These are phyloP conservation scores for Catenaria anguillulae DNA, from an alignment of 371 early-diverging fungal species.

Conservation along the genomic window DNA sequence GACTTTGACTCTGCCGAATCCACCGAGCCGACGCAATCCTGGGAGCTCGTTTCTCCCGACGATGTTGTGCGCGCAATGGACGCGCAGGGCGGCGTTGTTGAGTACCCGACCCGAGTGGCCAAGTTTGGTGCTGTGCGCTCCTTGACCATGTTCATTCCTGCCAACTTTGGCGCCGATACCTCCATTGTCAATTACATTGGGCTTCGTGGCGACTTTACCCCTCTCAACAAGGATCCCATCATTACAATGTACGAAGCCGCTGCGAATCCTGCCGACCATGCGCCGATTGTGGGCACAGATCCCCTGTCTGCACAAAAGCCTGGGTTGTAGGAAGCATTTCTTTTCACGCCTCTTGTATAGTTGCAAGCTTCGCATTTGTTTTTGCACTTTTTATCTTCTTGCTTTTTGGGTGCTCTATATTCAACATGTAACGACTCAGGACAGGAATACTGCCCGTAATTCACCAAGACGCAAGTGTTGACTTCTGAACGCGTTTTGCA, in stretches of 20 bases:
- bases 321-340: too few species aligned
- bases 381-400: too few species aligned
- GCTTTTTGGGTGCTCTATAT: too few species aligned
- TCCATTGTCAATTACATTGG: slow-evolving; percentile 63
- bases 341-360: too few species aligned
- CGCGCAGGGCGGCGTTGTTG: background rate
- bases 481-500: too few species aligned
- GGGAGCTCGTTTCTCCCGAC: slow-evolving; percentile 44
- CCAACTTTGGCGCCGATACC: slow-evolving; percentile 58
- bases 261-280: slow-evolving; percentile 73
- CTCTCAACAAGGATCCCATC: slow-evolving; percentile 65
- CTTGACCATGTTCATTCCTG: slow-evolving; percentile 65
- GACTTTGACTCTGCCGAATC: slow-evolving; percentile 75
- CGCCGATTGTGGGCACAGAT: slow-evolving; percentile 30
- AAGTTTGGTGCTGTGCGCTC: slow-evolving; percentile 70
- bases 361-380: too few species aligned
- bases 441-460: too few species aligned
- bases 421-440: too few species aligned
- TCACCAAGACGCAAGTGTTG: too few species aligned
- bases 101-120: slow-evolving; percentile 32
- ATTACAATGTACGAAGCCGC: slow-evolving; percentile 72
- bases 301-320: background rate
- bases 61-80: background rate
- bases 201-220: slow-evolving; percentile 80
- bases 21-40: slow-evolving; percentile 53